These are phyloP conservation scores for Bipolaris cookei DNA, from an alignment of 2,329 filamentous ascomycete genomes.

Conservation along the genomic window DNA sequence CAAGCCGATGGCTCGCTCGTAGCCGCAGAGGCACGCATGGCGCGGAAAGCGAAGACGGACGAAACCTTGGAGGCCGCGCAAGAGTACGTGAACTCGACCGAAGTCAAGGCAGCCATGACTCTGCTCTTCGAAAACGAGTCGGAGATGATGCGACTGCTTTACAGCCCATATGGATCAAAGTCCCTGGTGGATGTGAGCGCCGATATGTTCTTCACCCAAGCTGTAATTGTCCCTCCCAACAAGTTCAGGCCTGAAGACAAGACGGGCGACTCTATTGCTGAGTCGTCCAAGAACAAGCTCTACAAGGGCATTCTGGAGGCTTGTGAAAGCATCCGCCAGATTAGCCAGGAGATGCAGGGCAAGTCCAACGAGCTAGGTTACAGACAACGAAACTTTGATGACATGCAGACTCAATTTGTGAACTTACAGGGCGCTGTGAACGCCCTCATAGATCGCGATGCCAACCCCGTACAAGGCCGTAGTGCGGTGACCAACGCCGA, in stretches of 20 bases:
- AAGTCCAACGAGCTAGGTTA: conserved; percentile 49
- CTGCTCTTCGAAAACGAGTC: conserved; percentile 87
- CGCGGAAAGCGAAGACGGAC: conserved; percentile 48
- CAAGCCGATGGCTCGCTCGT: conserved; percentile 59
- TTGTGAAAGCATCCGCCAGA: conserved; percentile 74
- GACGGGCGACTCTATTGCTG: conserved; percentile 81
- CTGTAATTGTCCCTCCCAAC: conserved; percentile 88
- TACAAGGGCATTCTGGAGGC: conserved; percentile 84
- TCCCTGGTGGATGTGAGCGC: conserved; percentile 64
- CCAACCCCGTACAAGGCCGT: conserved; percentile 79
- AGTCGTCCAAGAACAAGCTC: conserved; percentile 84
- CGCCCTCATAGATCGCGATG: conserved; percentile 86
- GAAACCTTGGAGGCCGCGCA: conserved; percentile 56
- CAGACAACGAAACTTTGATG: conserved; percentile 68
- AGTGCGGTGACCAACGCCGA: conserved; percentile 82
- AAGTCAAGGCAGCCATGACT: conserved; percentile 78
- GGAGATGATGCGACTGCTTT: conserved; percentile 83
- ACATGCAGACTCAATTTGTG: conserved; percentile 82
- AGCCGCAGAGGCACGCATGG: conserved; percentile 53
- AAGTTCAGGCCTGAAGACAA: conserved; percentile 86
- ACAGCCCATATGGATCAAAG: conserved; percentile 74
- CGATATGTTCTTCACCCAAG: conserved; percentile 94
- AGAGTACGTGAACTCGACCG: conserved; percentile 79
- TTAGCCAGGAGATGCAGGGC: conserved; percentile 71
- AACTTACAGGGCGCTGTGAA: conserved; percentile 90